Evolutionary conservation across 148 eudicot genomes (phyloP), one percentile per base, ranked within the genome.

Genomic region (Silene conica): DNA sequence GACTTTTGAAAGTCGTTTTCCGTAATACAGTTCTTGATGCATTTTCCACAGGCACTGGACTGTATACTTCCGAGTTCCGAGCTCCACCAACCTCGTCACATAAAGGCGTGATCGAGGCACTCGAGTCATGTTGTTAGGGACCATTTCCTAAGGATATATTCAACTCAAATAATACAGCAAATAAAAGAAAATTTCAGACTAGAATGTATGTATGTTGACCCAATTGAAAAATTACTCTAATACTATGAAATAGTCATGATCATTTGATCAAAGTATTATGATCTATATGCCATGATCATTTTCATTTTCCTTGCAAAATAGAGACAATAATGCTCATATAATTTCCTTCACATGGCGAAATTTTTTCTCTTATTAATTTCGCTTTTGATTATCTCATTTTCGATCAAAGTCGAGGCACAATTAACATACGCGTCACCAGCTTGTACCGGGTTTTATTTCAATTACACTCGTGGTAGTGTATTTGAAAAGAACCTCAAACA

Each of bases 401-500:
- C 23, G 48, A 69, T 9, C 34, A 14, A 1, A 73, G 41, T 73
- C 16, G 67, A 73, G n/a, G 75, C 75, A 41, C 31, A 43, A 10
- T 13, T 48, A 19, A 43, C 25, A 18, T 73, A 31, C 16, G 18
- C 12, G 14, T 6, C 14, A 13, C 14, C 1, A 3, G 16, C 2
- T 12, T 73, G 75, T 22, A 18, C 0, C 0, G 20, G 2, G 5
- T 1, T n/a, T 0, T 18, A 5, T 28, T 15, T 18, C 11, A 73
- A 73, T 46, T 73, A 21, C 68, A 61, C 76, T 10, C 10, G 3
- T 9, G 65, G 75, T 31, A 60, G 56, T 61, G 8, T 10, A 48
- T 64, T 63, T 26, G 71, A 66, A 66, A 31, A 20, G 18, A 74
- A 74, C 54, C 63, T 74, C 58, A 9, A 66, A 2, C 15, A 2